Conservation (phyloP, 78 protist species). For the slime mould (Dictyostelium discoideum) region dicty_2.7 NC_007091.3:615001-615500, state of each 20-base stretch:
- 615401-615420: constrained; percentile 54
- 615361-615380: constrained; percentile 1
- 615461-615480: background rate
- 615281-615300: constrained; percentile 83
- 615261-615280: constrained; percentile 81
- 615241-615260: constrained; percentile 82
- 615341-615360: constrained; percentile 49
- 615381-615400: constrained; percentile 60
- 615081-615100: too few species aligned
- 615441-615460: too few species aligned
- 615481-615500: too few species aligned
- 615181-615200: too few species aligned
- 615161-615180: too few species aligned
- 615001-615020: constrained; percentile 15
- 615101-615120: too few species aligned
- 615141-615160: too few species aligned
- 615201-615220: background rate
- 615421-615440: background rate
- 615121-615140: too few species aligned
- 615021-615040: constrained; percentile 6
- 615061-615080: background rate
- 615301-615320: constrained; percentile 87
- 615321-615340: constrained; percentile 81
- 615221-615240: background rate
- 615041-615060: constrained; percentile 60